Evolutionary conservation across 2,329 filamentous ascomycete species (phyloP), one percentile per base, ranked within the genome.

Genomic region (Pseudopithomyces chartarum): DNA sequence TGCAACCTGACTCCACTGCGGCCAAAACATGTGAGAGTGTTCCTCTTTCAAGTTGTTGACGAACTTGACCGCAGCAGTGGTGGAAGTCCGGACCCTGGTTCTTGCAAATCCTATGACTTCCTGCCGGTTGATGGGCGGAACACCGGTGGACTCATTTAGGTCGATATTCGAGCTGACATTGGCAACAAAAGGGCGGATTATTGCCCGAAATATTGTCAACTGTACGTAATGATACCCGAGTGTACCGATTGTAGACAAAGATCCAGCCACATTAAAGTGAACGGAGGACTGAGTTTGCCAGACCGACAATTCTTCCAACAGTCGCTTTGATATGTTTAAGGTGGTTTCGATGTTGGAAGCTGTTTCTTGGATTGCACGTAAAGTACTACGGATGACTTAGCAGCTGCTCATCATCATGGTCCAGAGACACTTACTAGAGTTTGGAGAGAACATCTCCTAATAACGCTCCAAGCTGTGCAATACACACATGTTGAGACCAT

Each of bases 1-100:
- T 2, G 57, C 54, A 11, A 60, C 54, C 22, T 60, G 57, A 48
- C 46, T 60, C 57, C 57, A 60, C 5, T 60, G 57, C 22, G 57
- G 57, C 57, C 54, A 60, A 42, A 60, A 57, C 36, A 60, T 55
- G 8, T 55, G 50, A 7, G 49, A 45, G 15, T 60, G 57, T 12
- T 60, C 52, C 29, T 60, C 39, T 19, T 44, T 39, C 22, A 60
- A 45, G 15, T 19, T 52, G 40, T 44, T 52, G 20, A 57, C 42
- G 22, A 55, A 57, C 2, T 32, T 44, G 13, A 50, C 20, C 15
- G 54, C 50, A 19, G 33, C 50, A 3, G 47, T 52, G n/a, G 54
- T 60, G 7, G 57, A 15, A 36, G 46, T 55, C 11, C 39, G 51
- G 7, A 60, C 47, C 19, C 57, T 51, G n/a, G 33, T 55, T 13